Conservation (phyloP, 345 rosid species). For the Brassica rapa region DNA sequence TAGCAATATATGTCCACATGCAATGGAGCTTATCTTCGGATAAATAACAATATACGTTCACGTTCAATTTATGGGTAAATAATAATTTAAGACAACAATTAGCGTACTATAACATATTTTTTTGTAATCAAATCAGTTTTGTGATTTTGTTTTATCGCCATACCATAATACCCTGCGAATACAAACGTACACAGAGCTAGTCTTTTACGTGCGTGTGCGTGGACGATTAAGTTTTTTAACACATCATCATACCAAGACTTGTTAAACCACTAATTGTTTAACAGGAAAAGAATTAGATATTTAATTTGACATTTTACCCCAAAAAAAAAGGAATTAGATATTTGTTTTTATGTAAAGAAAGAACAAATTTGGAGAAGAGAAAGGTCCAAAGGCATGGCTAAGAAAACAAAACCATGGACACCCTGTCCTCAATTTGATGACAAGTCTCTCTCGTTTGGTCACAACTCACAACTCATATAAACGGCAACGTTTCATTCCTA, state of each 20-base stretch:
- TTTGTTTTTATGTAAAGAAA: not conserved
- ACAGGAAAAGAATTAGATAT: not conserved
- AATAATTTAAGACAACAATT: not conserved
- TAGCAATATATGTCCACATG: not conserved
- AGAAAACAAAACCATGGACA: constrained; percentile 49
- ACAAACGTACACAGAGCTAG: not conserved
- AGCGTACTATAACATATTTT: too few relatives aligned
- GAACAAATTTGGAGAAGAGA: constrained; percentile 31
- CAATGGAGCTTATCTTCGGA: not conserved
- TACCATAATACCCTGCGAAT: too few relatives aligned
- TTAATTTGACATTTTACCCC: too few relatives aligned
- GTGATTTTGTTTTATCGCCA: too few relatives aligned
- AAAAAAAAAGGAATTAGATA: not conserved
- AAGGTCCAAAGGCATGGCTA: constrained; percentile 62
- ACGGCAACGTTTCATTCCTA: constrained; percentile 32
- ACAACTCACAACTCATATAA: constrained; percentile 20
- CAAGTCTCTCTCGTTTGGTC: constrained; percentile 50
- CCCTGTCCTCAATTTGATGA: constrained; percentile 51
- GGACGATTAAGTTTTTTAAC: not conserved
- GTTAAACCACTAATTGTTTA: not conserved
- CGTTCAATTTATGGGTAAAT: not conserved
- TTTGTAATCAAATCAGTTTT: too few relatives aligned
- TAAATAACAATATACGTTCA: not conserved
- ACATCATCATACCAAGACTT: not conserved
- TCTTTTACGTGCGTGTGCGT: not conserved